Conservation (phyloP, 176 grass and related monocot species). For the Phragmites australis region DNA sequence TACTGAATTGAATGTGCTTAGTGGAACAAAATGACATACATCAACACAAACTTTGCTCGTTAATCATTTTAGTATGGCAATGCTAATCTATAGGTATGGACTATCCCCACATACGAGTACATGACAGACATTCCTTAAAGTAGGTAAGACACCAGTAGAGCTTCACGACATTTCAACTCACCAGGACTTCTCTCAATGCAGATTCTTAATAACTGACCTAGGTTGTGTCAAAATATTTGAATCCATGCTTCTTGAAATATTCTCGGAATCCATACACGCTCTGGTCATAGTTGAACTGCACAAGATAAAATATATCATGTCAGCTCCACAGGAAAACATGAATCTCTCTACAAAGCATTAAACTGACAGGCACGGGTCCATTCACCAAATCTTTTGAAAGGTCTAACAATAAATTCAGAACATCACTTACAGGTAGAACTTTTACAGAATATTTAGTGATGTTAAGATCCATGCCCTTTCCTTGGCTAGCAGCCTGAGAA, state of each 20-base stretch:
- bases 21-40: not conserved
- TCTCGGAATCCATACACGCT: conserved; percentile 80
- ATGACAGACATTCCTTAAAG: not conserved
- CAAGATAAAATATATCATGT: not conserved
- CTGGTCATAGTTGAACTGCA: conserved; percentile 87
- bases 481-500: conserved; percentile 61
- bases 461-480: conserved; percentile 63
- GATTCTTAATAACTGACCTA: not conserved
- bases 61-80: not conserved
- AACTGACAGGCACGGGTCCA: not conserved
- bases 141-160: not conserved
- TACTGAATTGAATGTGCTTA: not conserved
- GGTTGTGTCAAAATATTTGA: conserved; percentile 57
- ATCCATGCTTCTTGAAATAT: conserved; percentile 81
- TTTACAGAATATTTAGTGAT: conserved; percentile 85
- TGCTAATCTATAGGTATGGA: not conserved
- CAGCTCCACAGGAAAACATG: not conserved
- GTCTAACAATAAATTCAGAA: not conserved
- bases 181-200: not conserved
- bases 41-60: not conserved
- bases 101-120: not conserved
- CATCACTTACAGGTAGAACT: conserved; percentile 78
- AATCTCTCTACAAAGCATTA: not conserved
- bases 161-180: not conserved
- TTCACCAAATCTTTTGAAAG: not conserved